These are phyloP conservation scores for Candida koratica DNA, from an alignment of 805 yeast species.

Conservation along the genomic window DNA sequence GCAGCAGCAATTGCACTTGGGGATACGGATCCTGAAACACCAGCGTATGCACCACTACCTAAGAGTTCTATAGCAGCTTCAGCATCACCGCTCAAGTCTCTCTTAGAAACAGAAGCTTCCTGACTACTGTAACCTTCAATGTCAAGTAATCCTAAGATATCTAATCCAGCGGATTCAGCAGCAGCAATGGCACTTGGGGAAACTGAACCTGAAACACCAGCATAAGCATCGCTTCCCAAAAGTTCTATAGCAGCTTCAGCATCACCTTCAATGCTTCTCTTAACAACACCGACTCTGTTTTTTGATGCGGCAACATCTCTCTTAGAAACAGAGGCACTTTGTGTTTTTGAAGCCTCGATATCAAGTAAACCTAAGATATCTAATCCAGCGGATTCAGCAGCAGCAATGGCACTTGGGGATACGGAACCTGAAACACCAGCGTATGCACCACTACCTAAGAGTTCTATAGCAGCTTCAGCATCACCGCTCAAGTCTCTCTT, in stretches of 20 bases:
- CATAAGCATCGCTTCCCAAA: conserved; percentile 11
- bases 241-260: conserved; percentile 5
- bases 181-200: conserved; percentile 11
- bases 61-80: not conserved
- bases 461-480: not conserved
- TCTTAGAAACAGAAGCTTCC: not conserved
- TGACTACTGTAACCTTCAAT: conserved; percentile 3
- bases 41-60: conserved; percentile 9
- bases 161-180: conserved; percentile 12
- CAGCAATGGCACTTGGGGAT: conserved; percentile 13
- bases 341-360: conserved; percentile 6
- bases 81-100: conserved; percentile 7
- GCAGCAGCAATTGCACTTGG: conserved; percentile 8
- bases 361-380: conserved; percentile 3
- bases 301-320: conserved; percentile 5
- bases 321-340: conserved; percentile 10
- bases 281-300: conserved; percentile 16
- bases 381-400: conserved; percentile 7
- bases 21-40: conserved; percentile 10
- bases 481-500: conserved; percentile 7
- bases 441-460: conserved; percentile 6
- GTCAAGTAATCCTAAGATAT: conserved; percentile 8
- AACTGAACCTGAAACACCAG: conserved; percentile 10
- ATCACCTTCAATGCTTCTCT: conserved; percentile 12
- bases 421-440: conserved; percentile 10